Base-by-base conservation (phyloP, 2,329 filamentous ascomycete genomes). In the Trichoderma koningiopsis region DNA sequence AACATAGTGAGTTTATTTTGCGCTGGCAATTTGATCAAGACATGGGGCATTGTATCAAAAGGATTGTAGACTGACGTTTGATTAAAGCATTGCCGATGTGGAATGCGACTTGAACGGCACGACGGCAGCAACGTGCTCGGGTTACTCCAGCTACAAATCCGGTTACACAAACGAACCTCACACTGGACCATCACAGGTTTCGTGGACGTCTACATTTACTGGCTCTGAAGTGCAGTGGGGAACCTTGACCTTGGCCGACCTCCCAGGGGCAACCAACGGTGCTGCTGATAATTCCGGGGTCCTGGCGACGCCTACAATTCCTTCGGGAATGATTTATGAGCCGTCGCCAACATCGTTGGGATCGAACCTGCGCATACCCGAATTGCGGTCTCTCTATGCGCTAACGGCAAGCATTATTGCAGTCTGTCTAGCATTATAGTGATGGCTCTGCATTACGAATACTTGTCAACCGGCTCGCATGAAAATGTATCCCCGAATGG, bases 41-140 rank as follows among this genome's bases (percentile, higher is more conserved):
- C 40, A 31, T 33, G 8, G 1, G 27, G 27, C 13, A 43, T n/a
- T 7, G 58, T 27, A 27, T 22, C 29, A 14, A 16, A 16, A 29
- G 24, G 53, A 35, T 8, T 27, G 59, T 71, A 35, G 68, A 55
- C 43, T 69, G 43, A 69, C 68, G 27, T 58, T 22, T 27, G n/a
- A n/a, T 47, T 40, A 53, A 71, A 85, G 83, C 60, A 84, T 81
- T 33, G 82, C 81, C 49, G 76, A 83, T 59, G 76, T 85, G 19
- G 80, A 77, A 65, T 85, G 83, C 73, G 75, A 77, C 19, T 76
- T 85, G 29, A 73, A 78, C 24, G 82, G 79, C 29, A 82, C 77
- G 5, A 83, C 82, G 5, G 79, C 77, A 11, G 83, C 83, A 22
- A 83, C 81, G 5, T 85, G 84, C 71, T 84, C 82, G 0, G 83